Percentiles rank a stretch among this genome's conserved stretches.
Conservation (phyloP, 768 basidiomycete genomes). For the Sarcodon sp. region DNA sequence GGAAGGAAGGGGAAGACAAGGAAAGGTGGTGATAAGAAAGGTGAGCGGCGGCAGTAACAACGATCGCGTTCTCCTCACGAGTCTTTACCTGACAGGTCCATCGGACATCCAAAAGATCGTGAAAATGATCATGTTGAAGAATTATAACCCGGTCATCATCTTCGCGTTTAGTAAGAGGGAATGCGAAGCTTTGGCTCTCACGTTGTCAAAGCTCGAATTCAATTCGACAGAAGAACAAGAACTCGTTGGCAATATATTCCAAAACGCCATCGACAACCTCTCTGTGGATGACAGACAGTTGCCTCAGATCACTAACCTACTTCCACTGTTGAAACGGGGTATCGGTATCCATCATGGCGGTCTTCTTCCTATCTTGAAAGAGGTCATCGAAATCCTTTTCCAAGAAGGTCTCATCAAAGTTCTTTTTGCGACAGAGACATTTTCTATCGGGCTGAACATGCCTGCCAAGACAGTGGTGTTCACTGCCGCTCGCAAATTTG, state of each 20-base stretch:
- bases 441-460: slow-evolving; percentile 98
- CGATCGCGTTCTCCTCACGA: neutral
- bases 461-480: slow-evolving; percentile 99
- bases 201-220: slow-evolving; percentile 92
- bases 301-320: slow-evolving; percentile 85
- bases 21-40: slow-evolving; percentile 91
- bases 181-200: slow-evolving; percentile 87
- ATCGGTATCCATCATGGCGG: slow-evolving; percentile 99
- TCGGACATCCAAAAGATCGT: slow-evolving; percentile 97
- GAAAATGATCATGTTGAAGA: slow-evolving; percentile 96
- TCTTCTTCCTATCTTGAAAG: slow-evolving; percentile 92
- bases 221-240: slow-evolving; percentile 89
- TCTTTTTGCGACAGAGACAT: slow-evolving; percentile 96
- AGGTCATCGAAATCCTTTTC: slow-evolving; percentile 98
- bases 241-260: slow-evolving; percentile 78
- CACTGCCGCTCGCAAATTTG: slow-evolving; percentile 90
- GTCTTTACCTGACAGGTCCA: slow-evolving; percentile 34
- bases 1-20: slow-evolving; percentile 86
- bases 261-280: slow-evolving; percentile 86
- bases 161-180: slow-evolving; percentile 98
- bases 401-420: slow-evolving; percentile 98
- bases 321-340: slow-evolving; percentile 88
- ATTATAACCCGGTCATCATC: slow-evolving; percentile 96
- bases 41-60: slow-evolving; percentile 22
- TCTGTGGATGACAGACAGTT: slow-evolving; percentile 78